Evolutionary conservation across 768 basidiomycete genomes (phyloP).

Genomic region (Suillus discolor): DNA sequence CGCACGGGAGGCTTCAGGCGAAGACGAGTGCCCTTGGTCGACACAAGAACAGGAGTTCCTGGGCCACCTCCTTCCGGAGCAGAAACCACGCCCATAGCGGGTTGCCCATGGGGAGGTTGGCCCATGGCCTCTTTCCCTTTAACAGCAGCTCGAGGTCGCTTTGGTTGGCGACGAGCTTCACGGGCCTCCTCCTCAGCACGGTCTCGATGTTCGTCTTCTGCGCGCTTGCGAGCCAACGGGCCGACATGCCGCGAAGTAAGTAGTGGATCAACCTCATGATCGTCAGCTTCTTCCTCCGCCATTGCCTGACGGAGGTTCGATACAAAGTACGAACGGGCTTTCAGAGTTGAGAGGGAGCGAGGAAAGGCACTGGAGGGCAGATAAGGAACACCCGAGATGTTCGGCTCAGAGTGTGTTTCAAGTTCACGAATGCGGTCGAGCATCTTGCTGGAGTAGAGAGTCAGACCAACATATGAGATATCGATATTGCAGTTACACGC

Average conservation of each 20-base stretch:
- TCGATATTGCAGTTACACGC: constrained; percentile 27
- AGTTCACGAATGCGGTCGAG: constrained; percentile 65
- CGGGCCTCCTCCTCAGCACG: constrained; percentile 49
- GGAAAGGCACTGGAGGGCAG: constrained; percentile 51
- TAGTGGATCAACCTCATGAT: constrained; percentile 48
- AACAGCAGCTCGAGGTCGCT: constrained; percentile 33
- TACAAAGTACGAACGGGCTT: constrained; percentile 47
- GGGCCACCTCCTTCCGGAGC: constrained; percentile 16
- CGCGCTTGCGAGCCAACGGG: constrained; percentile 45
- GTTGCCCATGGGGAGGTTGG: constrained; percentile 22
- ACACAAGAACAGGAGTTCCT: constrained; percentile 39
- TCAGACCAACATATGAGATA: constrained; percentile 1
- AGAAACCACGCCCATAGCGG: constrained; percentile 30
- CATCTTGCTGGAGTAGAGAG: constrained; percentile 42
- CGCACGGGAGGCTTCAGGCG: constrained; percentile 50
- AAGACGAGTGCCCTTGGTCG: constrained; percentile 49
- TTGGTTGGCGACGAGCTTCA: constrained; percentile 39
- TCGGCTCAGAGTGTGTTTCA: constrained; percentile 43
- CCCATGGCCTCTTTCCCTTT: constrained; percentile 42
- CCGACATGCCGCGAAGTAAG: constrained; percentile 49
- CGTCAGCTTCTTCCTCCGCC: constrained; percentile 45
- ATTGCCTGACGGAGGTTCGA: constrained; percentile 51
- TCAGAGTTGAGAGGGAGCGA: constrained; percentile 45
- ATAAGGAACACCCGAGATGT: constrained; percentile 33
- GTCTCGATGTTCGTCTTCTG: constrained; percentile 44